Evolutionary conservation across 352 stramenopile species (phyloP).

Genomic region (Globisporangium yorkense): DNA sequence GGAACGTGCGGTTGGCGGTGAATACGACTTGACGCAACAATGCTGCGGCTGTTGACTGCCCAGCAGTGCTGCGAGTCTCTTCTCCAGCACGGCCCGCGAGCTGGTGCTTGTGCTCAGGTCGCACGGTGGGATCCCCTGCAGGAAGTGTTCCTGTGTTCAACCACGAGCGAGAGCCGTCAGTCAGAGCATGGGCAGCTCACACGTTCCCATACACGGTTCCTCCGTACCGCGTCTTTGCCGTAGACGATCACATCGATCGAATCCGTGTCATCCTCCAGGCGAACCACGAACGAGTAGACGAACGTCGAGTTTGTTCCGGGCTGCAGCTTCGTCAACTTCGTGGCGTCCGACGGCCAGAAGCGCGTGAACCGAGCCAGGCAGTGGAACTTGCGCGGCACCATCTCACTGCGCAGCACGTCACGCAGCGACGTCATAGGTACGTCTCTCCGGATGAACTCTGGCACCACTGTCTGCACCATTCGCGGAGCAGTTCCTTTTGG

Average conservation of each 20-base stretch:
- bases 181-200: background rate
- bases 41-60: conserved; percentile 20
- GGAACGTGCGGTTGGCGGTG: conserved; percentile 15
- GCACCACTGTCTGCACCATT: conserved; percentile 31
- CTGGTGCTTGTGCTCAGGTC: conserved; percentile 47
- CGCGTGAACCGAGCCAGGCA: conserved; percentile 36
- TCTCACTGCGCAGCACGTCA: conserved; percentile 19
- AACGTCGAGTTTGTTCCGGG: conserved; percentile 17
- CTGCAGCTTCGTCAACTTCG: conserved; percentile 47
- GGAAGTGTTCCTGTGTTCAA: conserved; percentile 44
- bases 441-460: conserved; percentile 34
- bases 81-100: conserved; percentile 43
- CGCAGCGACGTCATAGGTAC: conserved; percentile 38
- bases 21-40: conserved; percentile 74
- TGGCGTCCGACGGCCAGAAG: conserved; percentile 43
- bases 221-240: conserved; percentile 61
- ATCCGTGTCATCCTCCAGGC: conserved; percentile 39
- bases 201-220: background rate
- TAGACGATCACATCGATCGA: conserved; percentile 63
- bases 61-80: conserved; percentile 37
- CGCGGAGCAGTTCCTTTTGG: background rate
- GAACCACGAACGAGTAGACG: conserved; percentile 66
- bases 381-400: conserved; percentile 61
- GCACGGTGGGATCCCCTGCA: conserved; percentile 64
- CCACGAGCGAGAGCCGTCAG: background rate